Conservation (phyloP, 1,284 basidiomycete genomes). For the Marasmius tenuissimus region DNA sequence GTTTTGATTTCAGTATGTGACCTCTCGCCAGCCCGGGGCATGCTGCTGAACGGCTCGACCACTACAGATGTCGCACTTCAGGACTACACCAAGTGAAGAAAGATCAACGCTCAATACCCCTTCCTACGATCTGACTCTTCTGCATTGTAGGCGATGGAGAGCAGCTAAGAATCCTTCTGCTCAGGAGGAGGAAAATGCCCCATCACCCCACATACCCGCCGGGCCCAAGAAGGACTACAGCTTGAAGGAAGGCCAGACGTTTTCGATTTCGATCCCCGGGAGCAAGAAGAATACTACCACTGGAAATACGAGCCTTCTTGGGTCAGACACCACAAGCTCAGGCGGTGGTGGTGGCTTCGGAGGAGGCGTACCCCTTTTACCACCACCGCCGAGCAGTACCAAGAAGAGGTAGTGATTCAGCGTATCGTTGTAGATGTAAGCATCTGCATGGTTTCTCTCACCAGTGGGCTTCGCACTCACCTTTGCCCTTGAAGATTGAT, state of each 20-base stretch:
- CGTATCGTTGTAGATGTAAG: neutral
- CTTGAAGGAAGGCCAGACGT: constrained; percentile 95
- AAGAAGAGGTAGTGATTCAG: neutral
- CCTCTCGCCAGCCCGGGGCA: neutral
- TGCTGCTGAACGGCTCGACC: constrained; percentile 6
- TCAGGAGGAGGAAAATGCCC: constrained; percentile 32
- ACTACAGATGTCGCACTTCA: constrained; percentile 88
- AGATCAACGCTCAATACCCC: constrained; percentile 9
- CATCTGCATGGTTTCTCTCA: neutral
- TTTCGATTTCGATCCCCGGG: constrained; percentile 89
- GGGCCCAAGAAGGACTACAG: constrained; percentile 94
- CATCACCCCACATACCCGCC: constrained; percentile 61
- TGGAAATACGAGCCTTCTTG: constrained; percentile 34
- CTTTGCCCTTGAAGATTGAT: no score
- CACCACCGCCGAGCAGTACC: constrained; percentile 65
- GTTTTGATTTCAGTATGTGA: constrained; percentile 88
- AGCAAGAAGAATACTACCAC: constrained; percentile 38
- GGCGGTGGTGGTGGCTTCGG: constrained; percentile 25
- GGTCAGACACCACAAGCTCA: constrained; percentile 20
- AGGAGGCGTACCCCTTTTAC: constrained; percentile 62
- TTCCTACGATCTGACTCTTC: neutral
- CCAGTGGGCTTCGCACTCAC: no score
- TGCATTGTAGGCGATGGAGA: constrained; percentile 53
- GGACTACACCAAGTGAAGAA: constrained; percentile 87
- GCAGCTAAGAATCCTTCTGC: constrained; percentile 49